Base-by-base conservation (phyloP, 179 eudicot genomes). In the Silene coronaria region DNA sequence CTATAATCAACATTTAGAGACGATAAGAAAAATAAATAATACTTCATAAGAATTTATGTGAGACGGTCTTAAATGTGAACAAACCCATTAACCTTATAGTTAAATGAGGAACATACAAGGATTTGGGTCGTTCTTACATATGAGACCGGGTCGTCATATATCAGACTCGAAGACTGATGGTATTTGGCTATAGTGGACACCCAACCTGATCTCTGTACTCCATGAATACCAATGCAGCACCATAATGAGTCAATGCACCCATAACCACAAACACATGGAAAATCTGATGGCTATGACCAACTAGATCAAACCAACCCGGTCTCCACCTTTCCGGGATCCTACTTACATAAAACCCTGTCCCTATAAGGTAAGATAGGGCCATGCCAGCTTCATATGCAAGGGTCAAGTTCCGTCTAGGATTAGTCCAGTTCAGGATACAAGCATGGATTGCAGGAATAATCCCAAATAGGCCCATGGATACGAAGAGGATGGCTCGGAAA, bases 251-350 rank as follows among this genome's bases (percentile, higher is more conserved):
- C 82, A 95, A 68, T 2, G 99, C 99, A 30, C 97, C 99, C 78
- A 89, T 66, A 11, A 95, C 79, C 66, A 95, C 99, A 68, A 95
- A 91, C 67, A 89, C 87, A 74, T 95, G 99, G 67, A 95, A 95
- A 30, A 95, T 95, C 73, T 95, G 97, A 73, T 95, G 99, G 62
- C 99, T 95, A 34, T 92, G 96, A 2, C 99, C 99, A 0, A 94
- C 92, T 3, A 95, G 80, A 74, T 95, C 99, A 27, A 95, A 95
- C 88, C 86, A 84, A 3, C 99, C 99, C 0, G 99, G 97, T 77
- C 69, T 80, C 89, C 93, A 95, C 82, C 95, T 82, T 82, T 95
- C 99, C 0, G 99, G 99, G 8, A 95, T 58, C 76, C 97, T 83
- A 10, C 77, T 81, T 13, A 95, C 91, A 8, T 95, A 95, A 69